Evolutionary conservation across 192 early-diverging fungal species (phyloP), one percentile per base, ranked within the genome.

Genomic region (Coemansia sp.): DNA sequence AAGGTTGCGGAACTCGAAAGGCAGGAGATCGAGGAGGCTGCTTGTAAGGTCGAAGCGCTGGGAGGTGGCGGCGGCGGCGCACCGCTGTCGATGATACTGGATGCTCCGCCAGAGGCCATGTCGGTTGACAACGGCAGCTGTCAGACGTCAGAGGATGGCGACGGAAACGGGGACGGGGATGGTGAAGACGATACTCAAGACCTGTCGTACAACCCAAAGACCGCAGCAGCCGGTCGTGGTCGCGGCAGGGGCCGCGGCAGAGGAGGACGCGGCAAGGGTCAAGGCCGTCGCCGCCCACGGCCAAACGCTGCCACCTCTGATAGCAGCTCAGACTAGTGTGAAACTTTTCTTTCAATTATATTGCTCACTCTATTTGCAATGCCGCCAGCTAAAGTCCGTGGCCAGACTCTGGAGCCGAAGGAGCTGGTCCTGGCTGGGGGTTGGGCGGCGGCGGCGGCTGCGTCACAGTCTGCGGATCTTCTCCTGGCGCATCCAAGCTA

Each of bases 51-150:
- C 1, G 68, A 78, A 9, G 57, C 37, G 15, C 63, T 78, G n/a
- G 76, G 62, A 5, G 76, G 77, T 10, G 77, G 77, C 3, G 77
- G 77, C 29, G 77, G 77, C 37, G 77, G 77, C 14, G 77, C 77
- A 19, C 72, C 76, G 24, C 60, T 79, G 41, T 79, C 71, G 33
- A 74, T 66, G 72, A 68, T 75, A 7, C 33, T 79, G 70, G 66
- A 77, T 33, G 65, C 52, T 0, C 68, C 48, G 34, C 66, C 60
- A 55, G 61, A 65, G 29, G 59, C 39, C 40, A 29, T 37, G 53
- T 38, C 62, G 21, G 39, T 63, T 53, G 71, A 69, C 8, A 56
- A 56, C 52, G 52, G 29, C 32, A 53, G 52, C 18, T 53, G 32
- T n/a, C 52, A 33, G 52, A 53, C 52, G 52, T 74, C 71, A 19